A percentile compares a stretch with the other conserved stretches of the same genome.
These are phyloP conservation scores for Rhizophagus sp. DNA, from an alignment of 192 early-diverging fungal species.

Conservation along the genomic window DNA sequence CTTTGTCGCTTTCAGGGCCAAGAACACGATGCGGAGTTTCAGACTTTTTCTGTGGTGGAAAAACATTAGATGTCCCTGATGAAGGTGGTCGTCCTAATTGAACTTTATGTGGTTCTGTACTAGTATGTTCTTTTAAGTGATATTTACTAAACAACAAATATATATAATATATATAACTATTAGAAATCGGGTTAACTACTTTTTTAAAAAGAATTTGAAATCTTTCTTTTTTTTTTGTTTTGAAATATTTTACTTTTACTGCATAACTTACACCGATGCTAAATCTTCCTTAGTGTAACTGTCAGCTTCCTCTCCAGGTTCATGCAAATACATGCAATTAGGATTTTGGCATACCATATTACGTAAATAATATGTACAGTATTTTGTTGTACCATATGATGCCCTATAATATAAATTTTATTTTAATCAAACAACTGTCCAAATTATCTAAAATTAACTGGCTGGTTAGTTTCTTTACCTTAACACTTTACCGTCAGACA, in stretches of 20 bases:
- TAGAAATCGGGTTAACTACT: background rate
- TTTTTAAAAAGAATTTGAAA: too few species aligned
- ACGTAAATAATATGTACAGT: conserved; percentile 95
- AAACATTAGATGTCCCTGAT: conserved; percentile 26
- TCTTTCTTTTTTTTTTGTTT: background rate
- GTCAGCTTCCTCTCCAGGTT: conserved; percentile 90
- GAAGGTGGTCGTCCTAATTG: conserved; percentile 32
- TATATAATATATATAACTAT: background rate
- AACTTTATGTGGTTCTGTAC: conserved; percentile 27
- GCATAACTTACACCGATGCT: conserved; percentile 57
- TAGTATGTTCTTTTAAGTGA: conserved; percentile 31
- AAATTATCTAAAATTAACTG: background rate
- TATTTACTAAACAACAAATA: conserved; percentile 33
- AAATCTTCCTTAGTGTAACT: conserved; percentile 91
- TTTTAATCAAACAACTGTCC: background rate
- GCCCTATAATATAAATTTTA: conserved; percentile 55
- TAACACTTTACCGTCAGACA: conserved; percentile 82
- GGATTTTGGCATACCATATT: conserved; percentile 91
- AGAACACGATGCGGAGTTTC: conserved; percentile 21
- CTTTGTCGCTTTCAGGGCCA: conserved; percentile 28
- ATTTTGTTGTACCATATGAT: conserved; percentile 97
- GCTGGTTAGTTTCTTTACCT: conserved; percentile 47
- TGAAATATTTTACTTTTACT: background rate
- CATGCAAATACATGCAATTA: conserved; percentile 94
- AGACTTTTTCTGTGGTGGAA: conserved; percentile 32